Evolutionary conservation across 1,139 yeast genomes (phyloP).

Genomic region (Suhomyces anneliseae): DNA sequence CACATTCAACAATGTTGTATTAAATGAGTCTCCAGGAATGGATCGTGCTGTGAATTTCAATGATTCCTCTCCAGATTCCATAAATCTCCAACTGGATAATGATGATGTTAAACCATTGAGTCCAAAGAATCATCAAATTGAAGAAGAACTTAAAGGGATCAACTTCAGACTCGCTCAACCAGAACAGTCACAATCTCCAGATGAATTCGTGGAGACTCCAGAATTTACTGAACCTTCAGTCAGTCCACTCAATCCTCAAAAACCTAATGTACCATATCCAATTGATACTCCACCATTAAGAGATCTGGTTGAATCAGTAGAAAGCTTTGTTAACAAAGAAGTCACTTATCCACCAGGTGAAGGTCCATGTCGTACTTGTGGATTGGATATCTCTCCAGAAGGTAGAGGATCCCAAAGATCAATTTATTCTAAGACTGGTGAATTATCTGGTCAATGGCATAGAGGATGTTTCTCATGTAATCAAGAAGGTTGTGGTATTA

Average conservation of each 20-base stretch:
- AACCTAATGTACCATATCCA: constrained; percentile 7
- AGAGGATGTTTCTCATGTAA: constrained; percentile 77
- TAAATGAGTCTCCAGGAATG: constrained; percentile 5
- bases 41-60: constrained; percentile 8
- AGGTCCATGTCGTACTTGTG: constrained; percentile 76
- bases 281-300: constrained; percentile 6
- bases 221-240: constrained; percentile 7
- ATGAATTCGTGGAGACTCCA: neutral
- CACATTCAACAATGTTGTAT: constrained; percentile 4
- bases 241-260: constrained; percentile 7
- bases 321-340: neutral
- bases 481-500: constrained; percentile 48
- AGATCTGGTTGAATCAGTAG: neutral
- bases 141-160: constrained; percentile 30
- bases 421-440: constrained; percentile 77
- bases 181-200: neutral
- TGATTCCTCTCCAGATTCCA: constrained; percentile 9
- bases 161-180: constrained; percentile 20
- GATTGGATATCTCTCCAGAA: constrained; percentile 44
- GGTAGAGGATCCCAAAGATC: constrained; percentile 44
- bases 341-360: constrained; percentile 56
- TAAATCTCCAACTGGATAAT: constrained; percentile 2
- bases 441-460: constrained; percentile 94
- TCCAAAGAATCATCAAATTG: constrained; percentile 33
- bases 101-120: constrained; percentile 27